Base-by-base conservation (phyloP, 1,284 basidiomycete genomes). In the Trichosporon asahii region DNA sequence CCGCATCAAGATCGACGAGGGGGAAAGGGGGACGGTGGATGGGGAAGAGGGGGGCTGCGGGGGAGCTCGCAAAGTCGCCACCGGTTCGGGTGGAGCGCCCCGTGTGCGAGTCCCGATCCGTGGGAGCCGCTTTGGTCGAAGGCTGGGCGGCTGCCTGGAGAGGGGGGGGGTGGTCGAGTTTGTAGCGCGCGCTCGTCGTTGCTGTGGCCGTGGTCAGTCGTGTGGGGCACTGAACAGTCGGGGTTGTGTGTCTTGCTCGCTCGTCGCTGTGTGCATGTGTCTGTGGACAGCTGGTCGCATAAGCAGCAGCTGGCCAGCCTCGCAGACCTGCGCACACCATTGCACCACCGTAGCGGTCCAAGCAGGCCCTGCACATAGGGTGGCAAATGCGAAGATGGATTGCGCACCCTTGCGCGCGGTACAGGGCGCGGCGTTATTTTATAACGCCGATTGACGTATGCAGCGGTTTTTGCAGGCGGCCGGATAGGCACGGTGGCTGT, bases 401-500 rank as follows among this genome's bases (percentile, higher is more conserved):
- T n/a, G 57, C 18, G 57, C 29, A n/a, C 57, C 31, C 27, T 11
- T 33, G 18, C 27, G 57, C 57, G 14, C 57, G 57, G 57, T 61
- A 61, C 57, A 61, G 57, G 57, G 57, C 57, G 12, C 57, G 57
- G 57, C 57, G 57, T 61, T 61, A 61, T 61, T 15, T n/a, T 15
- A 61, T n/a, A 61, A 61, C 29, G 27, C 57, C 57, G 57, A 61
- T 31, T 61, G 57, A 61, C 57, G 57, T 31, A 61, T 61, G 57
- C 57, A 61, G 27, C 11, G 14, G 29, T 61, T 61, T 61, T 61
- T 61, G 57, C 57, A 61, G 57, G 57, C 57, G 57, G 57, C 29
- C 57, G 27, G 57, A 61, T 61, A 61, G 57, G 57, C 57, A 61
- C 57, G 57, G 57, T 61, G 57, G 57, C 57, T 61, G 29, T 31